A percentile compares a stretch with the other conserved stretches of the same genome.
These are phyloP conservation scores for Ophiostoma australiae DNA, from an alignment of 2,329 filamentous ascomycete species.

Conservation along the genomic window DNA sequence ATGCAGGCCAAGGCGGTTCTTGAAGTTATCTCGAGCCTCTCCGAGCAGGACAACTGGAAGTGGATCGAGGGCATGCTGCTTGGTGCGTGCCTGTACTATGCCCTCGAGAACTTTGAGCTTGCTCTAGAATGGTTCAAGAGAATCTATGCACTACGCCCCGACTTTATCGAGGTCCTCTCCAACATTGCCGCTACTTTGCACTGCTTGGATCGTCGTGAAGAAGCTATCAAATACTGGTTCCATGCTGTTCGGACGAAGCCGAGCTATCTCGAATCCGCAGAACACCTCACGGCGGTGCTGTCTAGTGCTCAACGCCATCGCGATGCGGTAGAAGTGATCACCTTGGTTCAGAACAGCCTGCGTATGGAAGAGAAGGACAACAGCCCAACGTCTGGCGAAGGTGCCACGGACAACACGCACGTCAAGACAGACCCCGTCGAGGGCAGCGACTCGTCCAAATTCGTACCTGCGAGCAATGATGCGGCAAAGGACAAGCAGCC, in stretches of 20 bases:
- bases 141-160: constrained; percentile 51
- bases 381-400: background rate
- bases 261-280: constrained; percentile 88
- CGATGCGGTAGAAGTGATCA: constrained; percentile 83
- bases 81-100: constrained; percentile 87
- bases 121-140: constrained; percentile 70
- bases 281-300: constrained; percentile 84
- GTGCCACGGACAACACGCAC: background rate
- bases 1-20: constrained; percentile 61
- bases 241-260: constrained; percentile 78
- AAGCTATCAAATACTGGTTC: constrained; percentile 82
- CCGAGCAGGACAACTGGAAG: constrained; percentile 73
- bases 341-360: constrained; percentile 72
- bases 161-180: constrained; percentile 85
- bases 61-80: constrained; percentile 94
- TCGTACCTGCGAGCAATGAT: background rate
- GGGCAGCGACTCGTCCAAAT: background rate
- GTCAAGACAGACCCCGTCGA: background rate
- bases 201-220: constrained; percentile 72
- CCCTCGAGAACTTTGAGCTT: constrained; percentile 75
- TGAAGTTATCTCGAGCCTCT: constrained; percentile 66
- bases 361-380: constrained; percentile 32
- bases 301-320: constrained; percentile 74
- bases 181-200: constrained; percentile 88
- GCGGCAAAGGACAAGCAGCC: background rate